Evolutionary conservation across 2,329 filamentous ascomycete genomes (phyloP), one percentile per base, ranked within the genome.

Genomic region (Cladophialophora psammophila): DNA sequence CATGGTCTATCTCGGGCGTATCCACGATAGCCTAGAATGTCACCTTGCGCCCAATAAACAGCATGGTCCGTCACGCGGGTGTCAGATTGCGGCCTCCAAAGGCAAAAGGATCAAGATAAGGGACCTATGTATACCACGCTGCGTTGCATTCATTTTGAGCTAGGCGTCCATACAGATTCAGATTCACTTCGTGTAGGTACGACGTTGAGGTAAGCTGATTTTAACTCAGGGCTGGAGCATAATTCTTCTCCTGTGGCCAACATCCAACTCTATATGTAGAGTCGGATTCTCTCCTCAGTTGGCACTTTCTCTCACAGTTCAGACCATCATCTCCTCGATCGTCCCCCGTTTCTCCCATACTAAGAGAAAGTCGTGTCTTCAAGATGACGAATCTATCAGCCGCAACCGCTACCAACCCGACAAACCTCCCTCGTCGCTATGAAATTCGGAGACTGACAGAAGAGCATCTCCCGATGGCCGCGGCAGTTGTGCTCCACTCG

Each of bases 401-500:
- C 5, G 61, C 65, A 8, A 69, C 67, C 5, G 32, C 36, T 8
- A 40, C 55, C 5, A 66, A 67, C 48, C 67, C 67, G 9, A 53
- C 60, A 4, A 60, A 56, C 42, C 62, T 70, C 38, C 57, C 65
- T 1, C 18, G 52, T 35, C 69, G 70, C 15, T 72, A 64, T 65
- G 66, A 72, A 40, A 69, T 72, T 45, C 66, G 67, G 12, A 59
- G 59, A 32, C 53, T 72, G 5, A 65, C 55, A 6, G 32, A 53
- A 3, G 61, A 69, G 38, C 56, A 72, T 34, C 12, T 72, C 57
- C 66, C 64, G 18, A 67, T 63, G 60, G 64, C 52, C n/a, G 12
- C 31, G 13, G 68, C 71, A 2, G 59, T 73, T n/a, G 54, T 69
- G 34, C 10, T 62, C 6, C 71, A 73, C 48, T 68, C 67, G 45